phyloP scores from a whole-genome alignment of 495 filamentous ascomycete genomes.

The Viridothelium virens region DNA sequence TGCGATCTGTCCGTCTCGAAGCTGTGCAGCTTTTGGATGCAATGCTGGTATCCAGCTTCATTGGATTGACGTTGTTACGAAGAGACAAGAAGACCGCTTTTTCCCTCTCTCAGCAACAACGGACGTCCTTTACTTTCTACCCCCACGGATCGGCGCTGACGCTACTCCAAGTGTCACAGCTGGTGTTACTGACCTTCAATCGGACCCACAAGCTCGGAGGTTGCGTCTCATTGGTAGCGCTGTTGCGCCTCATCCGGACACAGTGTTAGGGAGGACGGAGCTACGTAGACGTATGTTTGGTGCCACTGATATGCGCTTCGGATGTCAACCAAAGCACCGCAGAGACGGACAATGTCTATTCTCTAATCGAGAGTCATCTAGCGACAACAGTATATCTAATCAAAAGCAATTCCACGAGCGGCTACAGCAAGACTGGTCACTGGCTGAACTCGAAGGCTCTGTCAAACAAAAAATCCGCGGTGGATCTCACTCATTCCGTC shows the following conservation, averaged over 20 bases:
- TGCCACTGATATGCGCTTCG: neutral
- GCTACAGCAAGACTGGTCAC: neutral
- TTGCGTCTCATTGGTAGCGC: slow-evolving; percentile 62
- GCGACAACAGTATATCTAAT: too few relatives aligned
- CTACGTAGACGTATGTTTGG: slow-evolving; percentile 6
- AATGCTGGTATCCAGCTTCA: slow-evolving; percentile 61
- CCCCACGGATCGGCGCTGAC: slow-evolving; percentile 47
- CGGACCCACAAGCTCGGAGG: slow-evolving; percentile 36
- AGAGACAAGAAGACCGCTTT: slow-evolving; percentile 52
- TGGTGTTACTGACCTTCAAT: neutral
- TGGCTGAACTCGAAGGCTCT: slow-evolving; percentile 2
- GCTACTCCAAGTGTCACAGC: slow-evolving; percentile 15
- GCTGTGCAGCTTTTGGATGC: slow-evolving; percentile 65
- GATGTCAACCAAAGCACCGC: neutral
- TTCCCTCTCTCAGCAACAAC: slow-evolving; percentile 61
- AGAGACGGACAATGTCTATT: neutral
- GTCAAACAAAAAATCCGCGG: slow-evolving; percentile 5
- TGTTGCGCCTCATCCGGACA: slow-evolving; percentile 29
- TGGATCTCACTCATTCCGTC: neutral
- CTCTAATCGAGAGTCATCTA: too few relatives aligned
- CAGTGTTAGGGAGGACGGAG: slow-evolving; percentile 1
- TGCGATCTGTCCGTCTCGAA: slow-evolving; percentile 59
- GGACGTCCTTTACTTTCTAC: slow-evolving; percentile 61
- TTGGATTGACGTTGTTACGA: slow-evolving; percentile 56
- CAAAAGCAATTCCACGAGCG: neutral